Base-by-base conservation (phyloP, 2,329 filamentous ascomycete species). In the Penicillium sp. region DNA sequence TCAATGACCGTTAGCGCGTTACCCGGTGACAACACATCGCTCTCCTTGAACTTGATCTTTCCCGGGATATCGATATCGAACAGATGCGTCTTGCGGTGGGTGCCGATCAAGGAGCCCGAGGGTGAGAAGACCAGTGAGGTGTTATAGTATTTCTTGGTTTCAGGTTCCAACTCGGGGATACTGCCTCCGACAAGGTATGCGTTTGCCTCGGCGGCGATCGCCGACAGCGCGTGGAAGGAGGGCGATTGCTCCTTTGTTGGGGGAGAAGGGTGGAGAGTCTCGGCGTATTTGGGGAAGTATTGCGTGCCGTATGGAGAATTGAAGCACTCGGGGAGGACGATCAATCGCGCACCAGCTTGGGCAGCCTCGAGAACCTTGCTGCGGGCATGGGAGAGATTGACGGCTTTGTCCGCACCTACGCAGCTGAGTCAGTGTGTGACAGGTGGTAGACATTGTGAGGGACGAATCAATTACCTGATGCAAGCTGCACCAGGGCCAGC, bases 31-130 rank as follows among this genome's bases (percentile, higher is more conserved):
- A 99, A 83, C 40, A 97, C 92, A 62, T 97, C 93, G 54, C 89
- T 92, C 78, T 99, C 95, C 63, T 85, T 86, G 79, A 99, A 99
- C 13, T 80, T 89, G 75, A 99, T 96, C 79, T 93, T 93, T 62
- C 92, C 94, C 0, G 95, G 95, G 64, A 99, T 98, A 75, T 96
- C 89, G 69, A 99, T 99, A 78, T 98, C 95, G 77, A 99, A 99
- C 44, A 99, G 84, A 77, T 99, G 95, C 44, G 95, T 88, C 80
- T 99, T 99, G 68, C 95, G 87, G 76, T 98, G 93, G 2, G 88
- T 91, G 6, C 87, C 91, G n/a, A 99, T 82, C 50, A 97, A 82
- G n/a, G 83, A 75, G 4, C 95, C 95, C 10, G 83, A 79, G 0
- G 92, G 93, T 0, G 83, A 85, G 77, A 99, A 99, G 7, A 89